A percentile compares a stretch with the other conserved stretches of the same genome.
phyloP scores from a whole-genome alignment of 2,329 filamentous ascomycete genomes.

The Aspergillus hiratsukae region DNA sequence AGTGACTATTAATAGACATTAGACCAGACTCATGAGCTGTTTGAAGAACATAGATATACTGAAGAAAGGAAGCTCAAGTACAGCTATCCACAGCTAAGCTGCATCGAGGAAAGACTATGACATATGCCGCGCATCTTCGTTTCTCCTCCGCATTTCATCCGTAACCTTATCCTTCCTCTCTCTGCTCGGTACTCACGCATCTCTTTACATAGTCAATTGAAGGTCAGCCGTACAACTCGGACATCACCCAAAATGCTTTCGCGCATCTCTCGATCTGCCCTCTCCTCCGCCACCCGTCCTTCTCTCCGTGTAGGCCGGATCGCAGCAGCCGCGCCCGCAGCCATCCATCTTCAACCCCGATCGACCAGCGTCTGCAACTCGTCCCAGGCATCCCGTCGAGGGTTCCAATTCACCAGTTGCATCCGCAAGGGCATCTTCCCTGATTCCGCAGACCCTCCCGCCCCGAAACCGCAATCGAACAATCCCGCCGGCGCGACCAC shows the following conservation, averaged over 20 bases:
- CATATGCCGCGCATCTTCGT: conserved; percentile 5
- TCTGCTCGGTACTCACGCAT: neutral
- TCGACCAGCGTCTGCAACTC: conserved; percentile 5
- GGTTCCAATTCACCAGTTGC: conserved; percentile 34
- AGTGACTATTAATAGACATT: neutral
- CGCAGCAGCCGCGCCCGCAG: conserved; percentile 8
- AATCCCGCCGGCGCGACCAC: conserved; percentile 40
- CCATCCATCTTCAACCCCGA: conserved; percentile 12
- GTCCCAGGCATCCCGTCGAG: conserved; percentile 12
- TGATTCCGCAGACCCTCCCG: conserved; percentile 51
- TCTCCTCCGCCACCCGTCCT: conserved; percentile 20
- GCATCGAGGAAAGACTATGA: neutral
- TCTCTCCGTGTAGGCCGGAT: conserved; percentile 18
- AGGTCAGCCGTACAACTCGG: neutral
- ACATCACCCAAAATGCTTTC: conserved; percentile 28
- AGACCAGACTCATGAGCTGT: neutral
- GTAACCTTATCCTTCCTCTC: neutral
- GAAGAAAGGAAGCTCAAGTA: neutral
- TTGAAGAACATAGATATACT: neutral
- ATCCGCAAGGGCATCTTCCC: conserved; percentile 54
- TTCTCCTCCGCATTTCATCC: neutral
- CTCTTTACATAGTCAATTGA: neutral
- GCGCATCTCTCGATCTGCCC: conserved; percentile 40
- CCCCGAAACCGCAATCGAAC: conserved; percentile 35
- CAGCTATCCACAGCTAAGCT: neutral